Conservation (phyloP, 768 basidiomycete species). For the Mrakia blollopis region DNA sequence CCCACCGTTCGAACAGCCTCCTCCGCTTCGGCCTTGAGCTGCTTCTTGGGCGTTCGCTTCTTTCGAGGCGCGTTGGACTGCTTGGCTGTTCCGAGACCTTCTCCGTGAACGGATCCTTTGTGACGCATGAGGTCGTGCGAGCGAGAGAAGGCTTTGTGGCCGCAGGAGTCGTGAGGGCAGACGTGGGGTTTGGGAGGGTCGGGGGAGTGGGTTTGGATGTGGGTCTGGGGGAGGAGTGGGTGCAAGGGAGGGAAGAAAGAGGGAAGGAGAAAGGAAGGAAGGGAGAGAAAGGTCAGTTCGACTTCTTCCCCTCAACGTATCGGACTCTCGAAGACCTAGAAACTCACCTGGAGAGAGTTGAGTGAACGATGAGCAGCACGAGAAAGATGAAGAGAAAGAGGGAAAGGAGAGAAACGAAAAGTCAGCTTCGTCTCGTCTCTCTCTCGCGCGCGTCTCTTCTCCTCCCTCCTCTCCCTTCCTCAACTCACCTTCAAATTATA, state of each 20-base stretch:
- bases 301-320: background rate
- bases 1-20: background rate
- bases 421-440: background rate
- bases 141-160: constrained; percentile 77
- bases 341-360: background rate
- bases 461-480: too few species aligned
- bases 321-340: background rate
- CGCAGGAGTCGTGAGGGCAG: constrained; percentile 79
- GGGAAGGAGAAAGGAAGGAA: background rate
- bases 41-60: constrained; percentile 19
- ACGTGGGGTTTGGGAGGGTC: constrained; percentile 82
- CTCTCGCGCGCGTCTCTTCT: background rate
- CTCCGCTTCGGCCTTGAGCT: background rate
- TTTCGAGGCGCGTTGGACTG: constrained; percentile 13
- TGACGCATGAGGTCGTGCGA: constrained; percentile 92
- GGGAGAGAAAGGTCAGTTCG: background rate
- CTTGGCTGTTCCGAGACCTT: constrained; percentile 43
- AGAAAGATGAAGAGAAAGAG: too few species aligned
- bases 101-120: constrained; percentile 76
- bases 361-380: background rate
- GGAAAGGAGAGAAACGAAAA: background rate
- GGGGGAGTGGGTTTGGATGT: constrained; percentile 90
- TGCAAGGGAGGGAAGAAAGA: background rate
- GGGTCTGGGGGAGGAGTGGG: constrained; percentile 47
- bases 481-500: constrained; percentile 78